Evolutionary conservation across 345 rosid genomes (phyloP), one percentile per base, ranked within the genome.

Genomic region (Aethionema arabicum): DNA sequence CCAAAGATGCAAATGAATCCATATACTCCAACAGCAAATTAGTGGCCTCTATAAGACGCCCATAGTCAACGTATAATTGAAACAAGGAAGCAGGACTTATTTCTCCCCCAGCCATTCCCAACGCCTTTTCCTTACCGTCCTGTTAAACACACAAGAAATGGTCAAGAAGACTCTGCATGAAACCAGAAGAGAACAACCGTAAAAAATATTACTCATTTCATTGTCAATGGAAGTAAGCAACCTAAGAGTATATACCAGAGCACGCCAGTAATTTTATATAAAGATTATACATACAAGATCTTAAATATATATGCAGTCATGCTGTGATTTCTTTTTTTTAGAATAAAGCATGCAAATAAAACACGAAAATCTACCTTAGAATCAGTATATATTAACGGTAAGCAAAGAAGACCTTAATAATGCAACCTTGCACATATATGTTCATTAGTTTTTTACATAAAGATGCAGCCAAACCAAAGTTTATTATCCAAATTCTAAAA

Each of bases 21-120:
- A 80, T 67, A 65, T 80, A 87, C 82, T 87, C 91, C 3, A 89
- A 74, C 62, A 92, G 75, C 72, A 92, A 66, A 75, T 81, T 83
- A 64, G 86, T 84, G 54, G 97, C 98, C 72, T 92, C 98, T 12
- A 79, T 78, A 68, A 81, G 85, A 63, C 95, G 85, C 43, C 82
- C 82, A 69, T 81, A 77, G 60, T 81, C 80, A 68, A 89, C 95
- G 61, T 85, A 89, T 41, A 92, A 77, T 63, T 75, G 84, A 68
- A 92, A 79, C 79, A 92, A 74, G 64, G 98, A 78, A 7, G 93
- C 86, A 36, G 95, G 82, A 77, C 80, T 85, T 52, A 88, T 81
- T 65, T 82, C 97, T 69, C 80, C 76, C 59, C 92, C 82, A 55
- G 82, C 74, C 98, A 92, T 92, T 50, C 90, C 88, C 77, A 87